These are phyloP conservation scores for Pichia paraexigua DNA, from an alignment of 805 yeast genomes.

Conservation along the genomic window DNA sequence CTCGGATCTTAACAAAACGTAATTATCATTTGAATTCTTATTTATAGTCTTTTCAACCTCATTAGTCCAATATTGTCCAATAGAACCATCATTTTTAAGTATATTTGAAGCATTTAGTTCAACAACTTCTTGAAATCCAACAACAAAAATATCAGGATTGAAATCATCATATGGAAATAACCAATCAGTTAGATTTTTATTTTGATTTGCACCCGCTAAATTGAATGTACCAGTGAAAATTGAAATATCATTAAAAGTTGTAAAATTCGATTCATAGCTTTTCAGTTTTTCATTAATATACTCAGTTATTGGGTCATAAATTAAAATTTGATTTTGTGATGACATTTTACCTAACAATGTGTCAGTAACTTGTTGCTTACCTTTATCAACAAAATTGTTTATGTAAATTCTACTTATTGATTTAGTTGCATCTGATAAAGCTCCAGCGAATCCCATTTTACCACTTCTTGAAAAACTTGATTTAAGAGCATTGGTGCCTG, in stretches of 20 bases:
- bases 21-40: conserved; percentile 30
- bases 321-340: conserved; percentile 58
- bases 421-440: conserved; percentile 93
- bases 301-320: conserved; percentile 86
- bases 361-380: conserved; percentile 85
- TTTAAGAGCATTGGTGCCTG: conserved; percentile 96
- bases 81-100: conserved; percentile 73
- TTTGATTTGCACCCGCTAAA: conserved; percentile 62
- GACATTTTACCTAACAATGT: conserved; percentile 74
- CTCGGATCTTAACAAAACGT: conserved; percentile 64
- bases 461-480: conserved; percentile 93
- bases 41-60: conserved; percentile 58
- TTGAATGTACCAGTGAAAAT: conserved; percentile 83
- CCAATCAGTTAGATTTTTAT: conserved; percentile 66
- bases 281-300: conserved; percentile 62
- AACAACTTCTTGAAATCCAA: conserved; percentile 91
- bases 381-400: conserved; percentile 89
- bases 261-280: conserved; percentile 43
- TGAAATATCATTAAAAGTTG: conserved; percentile 50
- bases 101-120: conserved; percentile 90
- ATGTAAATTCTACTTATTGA: conserved; percentile 92
- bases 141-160: conserved; percentile 72
- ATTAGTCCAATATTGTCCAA: conserved; percentile 72
- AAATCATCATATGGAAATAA: conserved; percentile 60
- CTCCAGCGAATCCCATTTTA: conserved; percentile 94